Conservation (phyloP, 768 basidiomycete genomes). For the Leccinum fibrillosum region DNA sequence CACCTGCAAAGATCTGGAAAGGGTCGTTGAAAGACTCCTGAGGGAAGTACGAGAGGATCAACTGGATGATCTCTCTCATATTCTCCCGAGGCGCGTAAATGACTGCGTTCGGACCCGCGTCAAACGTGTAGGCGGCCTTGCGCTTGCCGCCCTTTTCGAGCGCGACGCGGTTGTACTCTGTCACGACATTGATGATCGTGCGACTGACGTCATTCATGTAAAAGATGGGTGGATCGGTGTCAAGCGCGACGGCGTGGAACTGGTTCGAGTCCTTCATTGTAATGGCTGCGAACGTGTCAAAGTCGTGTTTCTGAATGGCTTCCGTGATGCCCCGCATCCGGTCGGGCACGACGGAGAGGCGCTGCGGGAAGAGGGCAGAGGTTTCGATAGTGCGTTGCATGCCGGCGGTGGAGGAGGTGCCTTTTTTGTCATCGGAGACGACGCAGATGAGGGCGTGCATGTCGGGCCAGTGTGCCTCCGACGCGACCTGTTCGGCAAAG, state of each 20-base stretch:
- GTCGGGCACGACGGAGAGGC: conserved; percentile 86
- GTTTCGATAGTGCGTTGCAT: conserved; percentile 99
- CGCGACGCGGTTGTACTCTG: conserved; percentile 86
- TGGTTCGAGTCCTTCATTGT: conserved; percentile 99
- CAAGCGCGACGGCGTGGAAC: conserved; percentile 97
- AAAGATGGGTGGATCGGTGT: conserved; percentile 97
- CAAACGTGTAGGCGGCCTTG: conserved; percentile 97
- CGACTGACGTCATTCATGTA: conserved; percentile 98
- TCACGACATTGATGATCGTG: conserved; percentile 87
- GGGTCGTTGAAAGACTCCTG: conserved; percentile 76
- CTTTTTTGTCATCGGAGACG: conserved; percentile 94
- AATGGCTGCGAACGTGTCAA: conserved; percentile 82
- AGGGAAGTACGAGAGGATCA: conserved; percentile 86
- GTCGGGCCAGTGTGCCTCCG: conserved; percentile 87
- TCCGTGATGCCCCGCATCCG: conserved; percentile 80
- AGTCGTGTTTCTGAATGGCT: conserved; percentile 79
- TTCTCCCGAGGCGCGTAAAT: conserved; percentile 84
- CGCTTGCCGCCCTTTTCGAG: conserved; percentile 53
- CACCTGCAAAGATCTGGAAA: conserved; percentile 55
- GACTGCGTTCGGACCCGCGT: conserved; percentile 98
- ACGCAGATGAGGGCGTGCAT: conserved; percentile 98
- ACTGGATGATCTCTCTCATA: conserved; percentile 70
- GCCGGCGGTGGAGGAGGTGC: conserved; percentile 89
- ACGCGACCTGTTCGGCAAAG: conserved; percentile 82
- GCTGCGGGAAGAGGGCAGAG: conserved; percentile 80